phyloP scores from a whole-genome alignment of 176 grass and related monocot genomes.

The Ampelocalamus luodianensis region DNA sequence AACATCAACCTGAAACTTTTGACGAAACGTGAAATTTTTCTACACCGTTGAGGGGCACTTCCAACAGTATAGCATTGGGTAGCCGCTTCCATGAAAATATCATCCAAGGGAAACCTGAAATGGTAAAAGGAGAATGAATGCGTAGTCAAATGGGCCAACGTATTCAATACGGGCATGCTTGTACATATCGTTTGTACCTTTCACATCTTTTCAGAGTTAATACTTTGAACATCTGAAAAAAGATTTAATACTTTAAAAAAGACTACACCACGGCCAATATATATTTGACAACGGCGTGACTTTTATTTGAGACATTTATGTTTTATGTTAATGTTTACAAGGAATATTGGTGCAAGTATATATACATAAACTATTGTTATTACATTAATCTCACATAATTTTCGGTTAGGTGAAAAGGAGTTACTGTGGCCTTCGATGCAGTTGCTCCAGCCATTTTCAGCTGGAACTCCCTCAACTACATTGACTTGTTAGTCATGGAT shows the following conservation, averaged over 20 bases:
- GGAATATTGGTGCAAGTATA: too few relatives aligned
- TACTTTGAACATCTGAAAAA: background rate
- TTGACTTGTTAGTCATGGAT: too few relatives aligned
- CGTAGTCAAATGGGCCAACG: background rate
- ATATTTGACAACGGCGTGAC: background rate
- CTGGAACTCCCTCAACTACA: background rate
- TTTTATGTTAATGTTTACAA: background rate
- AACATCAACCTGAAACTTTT: too few relatives aligned
- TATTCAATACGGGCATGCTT: background rate
- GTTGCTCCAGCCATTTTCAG: background rate
- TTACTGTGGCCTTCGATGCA: background rate
- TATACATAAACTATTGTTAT: background rate
- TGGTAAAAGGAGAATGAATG: background rate
- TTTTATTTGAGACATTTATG: background rate
- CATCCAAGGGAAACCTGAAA: background rate
- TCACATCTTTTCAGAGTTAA: background rate
- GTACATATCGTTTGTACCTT: background rate
- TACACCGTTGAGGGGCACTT: too few relatives aligned
- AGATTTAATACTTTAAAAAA: background rate
- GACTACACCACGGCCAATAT: background rate
- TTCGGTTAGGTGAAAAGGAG: background rate
- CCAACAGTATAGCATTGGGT: too few relatives aligned
- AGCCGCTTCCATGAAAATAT: background rate
- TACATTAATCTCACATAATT: background rate
- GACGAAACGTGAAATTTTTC: too few relatives aligned